phyloP scores from a whole-genome alignment of 2,329 filamentous ascomycete genomes.

The Penicillium sp. region DNA sequence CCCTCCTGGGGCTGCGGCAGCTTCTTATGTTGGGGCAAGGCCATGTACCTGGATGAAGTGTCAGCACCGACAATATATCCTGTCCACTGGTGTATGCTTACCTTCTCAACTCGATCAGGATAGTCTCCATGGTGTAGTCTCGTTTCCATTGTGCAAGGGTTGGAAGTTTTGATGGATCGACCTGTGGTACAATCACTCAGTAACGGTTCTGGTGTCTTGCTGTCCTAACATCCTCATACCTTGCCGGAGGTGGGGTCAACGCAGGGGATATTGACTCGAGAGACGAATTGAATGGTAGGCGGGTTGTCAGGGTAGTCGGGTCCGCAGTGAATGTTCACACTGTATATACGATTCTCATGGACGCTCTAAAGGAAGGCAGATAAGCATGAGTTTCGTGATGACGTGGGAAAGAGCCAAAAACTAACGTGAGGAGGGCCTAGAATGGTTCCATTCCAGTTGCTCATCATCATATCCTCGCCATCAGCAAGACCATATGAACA shows the following conservation, averaged over 20 bases:
- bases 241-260: constrained; percentile 77
- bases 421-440: constrained; percentile 92
- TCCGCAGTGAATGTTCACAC: constrained; percentile 93
- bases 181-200: constrained; percentile 46
- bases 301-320: constrained; percentile 84
- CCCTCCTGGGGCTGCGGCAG: constrained; percentile 90
- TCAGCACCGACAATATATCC: constrained; percentile 19
- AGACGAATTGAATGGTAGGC: constrained; percentile 87
- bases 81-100: constrained; percentile 36
- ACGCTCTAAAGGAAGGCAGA: constrained; percentile 62
- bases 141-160: constrained; percentile 89
- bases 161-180: constrained; percentile 79
- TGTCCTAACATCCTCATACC: constrained; percentile 45
- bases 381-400: constrained; percentile 16
- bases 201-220: neutral
- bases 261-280: constrained; percentile 93
- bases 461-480: constrained; percentile 92
- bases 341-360: constrained; percentile 99
- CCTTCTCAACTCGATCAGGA: constrained; percentile 82
- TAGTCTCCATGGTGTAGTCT: constrained; percentile 92
- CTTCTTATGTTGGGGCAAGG: constrained; percentile 87
- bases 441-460: constrained; percentile 98
- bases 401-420: constrained; percentile 16
- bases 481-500: constrained; percentile 96
- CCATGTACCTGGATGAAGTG: constrained; percentile 73